Base-by-base conservation (phyloP, 306 rosid genomes). In the Cucurbita maxima region DNA sequence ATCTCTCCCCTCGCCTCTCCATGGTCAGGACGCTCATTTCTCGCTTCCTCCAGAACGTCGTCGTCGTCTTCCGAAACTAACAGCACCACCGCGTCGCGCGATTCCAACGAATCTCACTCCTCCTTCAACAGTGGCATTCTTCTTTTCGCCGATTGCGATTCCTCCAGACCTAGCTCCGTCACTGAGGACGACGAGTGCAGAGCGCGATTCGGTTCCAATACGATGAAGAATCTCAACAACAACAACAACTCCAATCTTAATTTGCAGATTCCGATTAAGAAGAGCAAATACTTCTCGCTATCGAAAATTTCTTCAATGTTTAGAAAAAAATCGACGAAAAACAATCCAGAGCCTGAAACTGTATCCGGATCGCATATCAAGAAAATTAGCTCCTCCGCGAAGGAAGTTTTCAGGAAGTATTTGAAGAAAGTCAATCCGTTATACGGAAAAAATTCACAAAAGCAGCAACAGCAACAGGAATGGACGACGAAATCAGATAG, bases 291-390 rank as follows among this genome's bases (percentile, higher is more conserved):
- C 82, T 94, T 91, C 80, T 86, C 97, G 1, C 57, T 94, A 6
- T 86, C 97, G 0, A 82, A 92, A 89, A 85, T 94, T 77, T 87
- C 99, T 2, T 91, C 92, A 3, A 96, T 94, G 40, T 94, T 94
- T 77, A 83, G 87, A 8, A 87, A 84, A n/a, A 91, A 81, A 37
- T 72, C 36, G 37, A 62, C 67, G 30, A 59, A 15, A 19, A 67
- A 3, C 18, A 59, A 25, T 50, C 52, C 43, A 16, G 83, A 79
- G 14, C 40, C 76, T 12, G 84, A 79, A 3, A 73, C 25, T 4
- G 72, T 59, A 10, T 19, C 89, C 34, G 84, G 80, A 30, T 82
- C 89, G 16, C 79, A 47, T 15, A 88, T 85, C 51, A 89, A 87
- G 50, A 84, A 89, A 51, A 76, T 79, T 75, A 89, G 96, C 52